Evolutionary conservation across 106 monocot species (phyloP), one percentile per base, ranked within the genome.

Genomic region (Platanthera guangdongensis): DNA sequence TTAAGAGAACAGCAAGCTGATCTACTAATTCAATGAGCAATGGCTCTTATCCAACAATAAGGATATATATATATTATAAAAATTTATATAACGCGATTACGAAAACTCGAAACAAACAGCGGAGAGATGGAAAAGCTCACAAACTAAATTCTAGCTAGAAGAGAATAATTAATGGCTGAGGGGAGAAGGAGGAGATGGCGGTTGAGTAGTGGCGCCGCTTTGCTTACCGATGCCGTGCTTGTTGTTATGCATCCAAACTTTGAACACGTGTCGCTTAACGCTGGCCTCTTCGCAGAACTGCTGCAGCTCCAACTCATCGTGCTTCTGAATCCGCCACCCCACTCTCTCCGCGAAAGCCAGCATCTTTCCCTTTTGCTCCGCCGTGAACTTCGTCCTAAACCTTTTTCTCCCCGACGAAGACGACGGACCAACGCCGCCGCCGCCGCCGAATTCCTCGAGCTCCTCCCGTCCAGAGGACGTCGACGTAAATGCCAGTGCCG

Each of bases 191-290:
- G 12, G 46, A 9, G 45, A 39, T 12, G 48, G 62, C 10, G 48
- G 7, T 47, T 2, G n/a, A 21, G 18, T 28, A 32, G 2, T 22
- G 25, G 25, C 2, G 9, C 47, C 51, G 60, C 85, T 85, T 77
- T 89, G 86, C 81, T 86, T 89, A 30, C 89, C 89, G 10, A 89
- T 78, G 30, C 83, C 84, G 83, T 89, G 76, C 82, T 89, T 89
- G 89, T 89, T 89, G 81, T 89, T 89, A 79, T 89, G 89, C 89
- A 89, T 89, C 89, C 89, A 89, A 1, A 89, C 89, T 81, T 89
- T 89, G 75, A 89, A 81, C 5, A 86, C 84, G 15, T 86, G 86
- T 12, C 89, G 78, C 77, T 84, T 83, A 15, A 89, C 71, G 73
- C 79, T 48, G 9, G 78, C 68, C 80, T 89, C 89, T 16, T 80